phyloP scores from a whole-genome alignment of 176 grass and related monocot genomes.

The Hordeum vulgare region MorexV3_pseudomolecules_assembly NC_058519.1:490347617-490348116 shows the following conservation, averaged over 20 bases:
- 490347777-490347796: background rate
- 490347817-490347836: background rate
- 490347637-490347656: background rate
- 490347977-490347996: slow-evolving; percentile 88
- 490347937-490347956: slow-evolving; percentile 98
- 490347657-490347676: background rate
- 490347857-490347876: slow-evolving; percentile 19
- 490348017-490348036: slow-evolving; percentile 57
- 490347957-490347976: slow-evolving; percentile 93
- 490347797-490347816: background rate
- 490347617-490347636: background rate
- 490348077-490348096: slow-evolving; percentile 34
- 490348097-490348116: background rate
- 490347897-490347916: slow-evolving; percentile 89
- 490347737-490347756: background rate
- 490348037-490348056: slow-evolving; percentile 89
- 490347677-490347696: background rate
- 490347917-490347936: slow-evolving; percentile 98
- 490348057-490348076: slow-evolving; percentile 58
- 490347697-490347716: background rate
- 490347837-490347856: too few species aligned
- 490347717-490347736: background rate
- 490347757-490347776: background rate
- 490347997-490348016: slow-evolving; percentile 55
- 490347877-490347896: slow-evolving; percentile 95